A percentile compares a stretch with the other conserved stretches of the same genome.
Conservation (phyloP, 495 filamentous ascomycete species). For the Venustampulla echinocandica region DNA sequence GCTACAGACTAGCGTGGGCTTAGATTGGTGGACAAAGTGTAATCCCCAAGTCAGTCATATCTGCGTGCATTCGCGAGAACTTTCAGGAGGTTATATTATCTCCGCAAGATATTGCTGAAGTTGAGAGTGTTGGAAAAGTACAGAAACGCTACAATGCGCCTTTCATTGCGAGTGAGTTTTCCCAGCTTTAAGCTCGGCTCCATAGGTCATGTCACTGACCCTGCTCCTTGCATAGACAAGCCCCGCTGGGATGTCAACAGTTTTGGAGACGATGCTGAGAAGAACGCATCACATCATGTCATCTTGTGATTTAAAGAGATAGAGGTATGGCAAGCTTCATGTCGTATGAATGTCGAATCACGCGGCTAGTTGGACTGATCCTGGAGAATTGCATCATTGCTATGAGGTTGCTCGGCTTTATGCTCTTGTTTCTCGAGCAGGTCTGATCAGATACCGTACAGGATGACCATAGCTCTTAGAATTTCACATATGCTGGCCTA, state of each 20-base stretch:
- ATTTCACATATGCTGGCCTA: too few species aligned
- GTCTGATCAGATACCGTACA: too few species aligned
- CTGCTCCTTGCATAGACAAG: constrained; percentile 22
- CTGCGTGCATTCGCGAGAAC: constrained; percentile 39
- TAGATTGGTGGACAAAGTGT: constrained; percentile 32
- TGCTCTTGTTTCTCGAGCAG: too few species aligned
- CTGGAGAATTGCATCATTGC: too few species aligned
- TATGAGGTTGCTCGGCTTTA: too few species aligned
- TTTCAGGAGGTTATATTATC: constrained; percentile 42
- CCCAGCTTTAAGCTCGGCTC: background rate
- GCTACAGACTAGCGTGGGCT: background rate
- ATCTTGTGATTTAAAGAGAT: background rate
- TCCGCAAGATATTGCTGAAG: constrained; percentile 33
- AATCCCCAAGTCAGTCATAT: constrained; percentile 40
- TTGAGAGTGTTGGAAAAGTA: constrained; percentile 31
- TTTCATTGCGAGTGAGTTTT: constrained; percentile 29
- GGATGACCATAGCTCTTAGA: too few species aligned
- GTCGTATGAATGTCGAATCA: background rate
- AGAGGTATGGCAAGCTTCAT: background rate
- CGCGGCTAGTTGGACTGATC: background rate
- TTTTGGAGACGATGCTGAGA: constrained; percentile 37
- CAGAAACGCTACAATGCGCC: constrained; percentile 41
- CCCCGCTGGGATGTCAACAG: constrained; percentile 41
- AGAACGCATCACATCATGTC: constrained; percentile 21
- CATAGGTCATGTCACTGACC: background rate